phyloP scores from a whole-genome alignment of 805 yeast species.

The Cephaloascus fragrans region DNA sequence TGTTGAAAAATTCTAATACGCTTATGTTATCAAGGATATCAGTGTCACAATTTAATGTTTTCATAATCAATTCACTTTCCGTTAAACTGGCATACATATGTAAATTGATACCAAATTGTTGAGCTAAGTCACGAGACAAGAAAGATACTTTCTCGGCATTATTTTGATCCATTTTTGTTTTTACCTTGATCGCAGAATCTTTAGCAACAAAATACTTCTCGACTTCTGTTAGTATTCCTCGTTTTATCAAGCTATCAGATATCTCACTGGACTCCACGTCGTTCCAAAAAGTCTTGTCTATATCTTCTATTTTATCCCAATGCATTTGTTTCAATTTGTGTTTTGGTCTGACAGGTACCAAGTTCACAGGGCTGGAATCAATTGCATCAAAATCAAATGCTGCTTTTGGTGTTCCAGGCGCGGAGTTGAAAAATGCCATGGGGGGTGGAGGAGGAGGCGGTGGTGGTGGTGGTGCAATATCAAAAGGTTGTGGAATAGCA shows the following conservation, averaged over 20 bases:
- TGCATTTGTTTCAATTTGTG: slow-evolving; percentile 86
- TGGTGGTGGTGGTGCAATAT: slow-evolving; percentile 10
- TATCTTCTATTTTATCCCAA: slow-evolving; percentile 88
- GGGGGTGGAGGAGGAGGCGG: slow-evolving; percentile 12
- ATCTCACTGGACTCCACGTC: slow-evolving; percentile 47
- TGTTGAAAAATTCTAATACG: slow-evolving; percentile 76
- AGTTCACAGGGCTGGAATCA: neutral
- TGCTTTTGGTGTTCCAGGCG: neutral
- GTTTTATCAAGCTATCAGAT: slow-evolving; percentile 55
- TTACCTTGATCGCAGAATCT: slow-evolving; percentile 31
- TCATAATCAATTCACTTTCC: slow-evolving; percentile 59
- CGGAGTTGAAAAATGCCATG: neutral
- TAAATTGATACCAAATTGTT: slow-evolving; percentile 89
- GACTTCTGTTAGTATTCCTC: slow-evolving; percentile 76
- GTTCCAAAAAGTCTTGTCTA: slow-evolving; percentile 83
- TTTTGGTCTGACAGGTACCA: slow-evolving; percentile 41
- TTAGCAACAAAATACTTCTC: slow-evolving; percentile 85
- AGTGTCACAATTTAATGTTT: slow-evolving; percentile 65
- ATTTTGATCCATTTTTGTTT: slow-evolving; percentile 30
- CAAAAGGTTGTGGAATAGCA: slow-evolving; percentile 2
- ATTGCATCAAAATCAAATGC: neutral
- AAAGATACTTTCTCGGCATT: slow-evolving; percentile 46
- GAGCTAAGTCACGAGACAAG: slow-evolving; percentile 78
- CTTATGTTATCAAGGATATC: slow-evolving; percentile 62
- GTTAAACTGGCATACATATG: slow-evolving; percentile 60